Conservation (phyloP, 2,329 filamentous ascomycete genomes). For the Alternaria sp. region DNA sequence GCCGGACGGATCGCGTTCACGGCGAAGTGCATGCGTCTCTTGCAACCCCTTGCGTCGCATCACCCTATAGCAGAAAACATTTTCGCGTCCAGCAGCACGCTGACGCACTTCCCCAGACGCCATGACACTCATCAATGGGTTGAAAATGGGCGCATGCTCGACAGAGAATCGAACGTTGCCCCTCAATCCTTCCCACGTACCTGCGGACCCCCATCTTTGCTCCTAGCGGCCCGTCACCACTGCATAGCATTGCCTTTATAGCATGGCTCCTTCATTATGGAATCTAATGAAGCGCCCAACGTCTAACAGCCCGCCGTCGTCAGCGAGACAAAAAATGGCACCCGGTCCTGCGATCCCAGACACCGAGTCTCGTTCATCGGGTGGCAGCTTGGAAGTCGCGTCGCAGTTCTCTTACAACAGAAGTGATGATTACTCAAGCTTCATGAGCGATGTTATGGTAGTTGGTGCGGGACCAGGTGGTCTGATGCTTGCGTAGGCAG, state of each 20-base stretch:
- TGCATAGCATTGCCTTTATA: constrained; percentile 31
- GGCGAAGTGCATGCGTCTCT: constrained; percentile 16
- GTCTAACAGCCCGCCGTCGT: constrained; percentile 33
- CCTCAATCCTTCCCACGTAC: constrained; percentile 28
- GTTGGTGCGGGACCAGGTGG: constrained; percentile 56
- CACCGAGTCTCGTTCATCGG: constrained; percentile 37
- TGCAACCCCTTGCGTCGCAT: constrained; percentile 30
- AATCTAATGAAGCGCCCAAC: constrained; percentile 48
- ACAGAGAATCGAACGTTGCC: constrained; percentile 31
- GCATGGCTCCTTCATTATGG: constrained; percentile 47
- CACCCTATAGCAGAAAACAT: constrained; percentile 39
- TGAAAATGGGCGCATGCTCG: constrained; percentile 41
- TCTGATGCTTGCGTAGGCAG: constrained; percentile 55
- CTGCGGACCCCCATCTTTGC: constrained; percentile 41
- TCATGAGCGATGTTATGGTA: constrained; percentile 52
- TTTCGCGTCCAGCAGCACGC: constrained; percentile 22
- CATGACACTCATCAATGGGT: constrained; percentile 23
- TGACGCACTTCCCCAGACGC: constrained; percentile 15
- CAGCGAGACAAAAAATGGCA: constrained; percentile 49
- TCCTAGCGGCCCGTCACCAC: constrained; percentile 25
- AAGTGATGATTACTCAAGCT: constrained; percentile 42
- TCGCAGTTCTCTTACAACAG: constrained; percentile 30
- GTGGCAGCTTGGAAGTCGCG: constrained; percentile 33
- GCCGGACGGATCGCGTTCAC: constrained; percentile 23
- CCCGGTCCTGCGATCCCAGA: constrained; percentile 39